Conservation (phyloP, 495 filamentous ascomycete genomes). For the Daldinia childiae region DNA sequence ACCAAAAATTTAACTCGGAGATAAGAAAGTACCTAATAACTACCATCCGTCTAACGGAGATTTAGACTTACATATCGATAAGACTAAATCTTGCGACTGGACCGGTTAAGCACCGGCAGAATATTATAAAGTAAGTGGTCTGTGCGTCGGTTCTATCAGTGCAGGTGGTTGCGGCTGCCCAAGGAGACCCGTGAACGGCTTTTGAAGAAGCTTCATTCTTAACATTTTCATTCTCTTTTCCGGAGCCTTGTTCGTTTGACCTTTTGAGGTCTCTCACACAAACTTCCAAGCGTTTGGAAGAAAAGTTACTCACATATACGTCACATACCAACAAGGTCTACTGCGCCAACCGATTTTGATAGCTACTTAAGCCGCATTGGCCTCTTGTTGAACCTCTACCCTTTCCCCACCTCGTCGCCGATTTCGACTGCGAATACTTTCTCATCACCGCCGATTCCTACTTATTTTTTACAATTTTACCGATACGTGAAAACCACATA, state of each 20-base stretch:
- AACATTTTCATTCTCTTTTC: constrained; percentile 21
- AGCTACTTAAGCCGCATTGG: neutral
- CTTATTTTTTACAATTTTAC: neutral
- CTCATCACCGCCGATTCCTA: constrained; percentile 5
- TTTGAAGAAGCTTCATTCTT: constrained; percentile 31
- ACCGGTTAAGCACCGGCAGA: constrained; percentile 27
- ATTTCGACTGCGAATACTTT: neutral
- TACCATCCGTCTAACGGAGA: no score
- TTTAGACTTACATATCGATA: neutral
- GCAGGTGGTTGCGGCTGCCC: constrained; percentile 26
- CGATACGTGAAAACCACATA: neutral
- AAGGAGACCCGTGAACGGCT: constrained; percentile 36
- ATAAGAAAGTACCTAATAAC: no score
- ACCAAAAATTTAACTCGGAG: neutral
- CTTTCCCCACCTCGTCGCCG: constrained; percentile 2
- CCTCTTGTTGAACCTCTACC: neutral
- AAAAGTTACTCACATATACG: constrained; percentile 15
- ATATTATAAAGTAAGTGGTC: neutral
- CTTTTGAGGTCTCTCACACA: constrained; percentile 29
- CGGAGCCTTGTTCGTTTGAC: constrained; percentile 12
- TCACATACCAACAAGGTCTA: constrained; percentile 6
- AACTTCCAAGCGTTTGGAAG: constrained; percentile 6
- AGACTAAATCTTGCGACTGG: neutral
- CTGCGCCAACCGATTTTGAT: neutral
- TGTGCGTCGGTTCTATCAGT: constrained; percentile 20